Evolutionary conservation across 139 green algal genomes (phyloP).

Genomic region (Nannochloris sp.): DNA sequence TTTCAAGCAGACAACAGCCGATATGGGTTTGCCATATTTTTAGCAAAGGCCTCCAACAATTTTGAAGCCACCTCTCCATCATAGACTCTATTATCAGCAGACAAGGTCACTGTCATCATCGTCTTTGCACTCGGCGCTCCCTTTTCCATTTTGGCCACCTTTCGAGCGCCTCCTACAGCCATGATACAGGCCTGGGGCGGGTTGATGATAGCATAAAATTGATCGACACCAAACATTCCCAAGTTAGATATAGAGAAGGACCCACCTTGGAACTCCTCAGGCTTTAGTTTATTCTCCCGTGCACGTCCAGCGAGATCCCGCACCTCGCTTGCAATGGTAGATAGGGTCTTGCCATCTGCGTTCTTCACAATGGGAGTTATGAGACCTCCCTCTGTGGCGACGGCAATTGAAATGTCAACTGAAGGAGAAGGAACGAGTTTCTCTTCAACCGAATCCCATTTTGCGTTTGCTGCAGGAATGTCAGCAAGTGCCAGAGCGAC

Average conservation of each 20-base stretch:
- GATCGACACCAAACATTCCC: constrained; percentile 85
- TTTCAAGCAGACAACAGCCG: too few species aligned
- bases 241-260: constrained; percentile 87
- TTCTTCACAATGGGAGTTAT: constrained; percentile 84
- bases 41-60: constrained; percentile 74
- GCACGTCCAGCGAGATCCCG: constrained; percentile 69
- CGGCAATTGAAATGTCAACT: constrained; percentile 79
- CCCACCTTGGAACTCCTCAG: constrained; percentile 85
- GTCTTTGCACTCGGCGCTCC: constrained; percentile 10
- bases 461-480: constrained; percentile 66
- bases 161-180: constrained; percentile 50
- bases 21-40: constrained; percentile 66
- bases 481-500: constrained; percentile 69
- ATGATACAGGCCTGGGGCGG: constrained; percentile 69
- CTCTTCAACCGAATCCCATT: constrained; percentile 22
- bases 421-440: constrained; percentile 17
- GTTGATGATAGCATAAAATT: constrained; percentile 95
- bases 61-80: constrained; percentile 66
- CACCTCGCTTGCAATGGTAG: constrained; percentile 39
- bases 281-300: constrained; percentile 79
- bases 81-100: constrained; percentile 77
- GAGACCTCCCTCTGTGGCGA: constrained; percentile 79
- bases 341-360: constrained; percentile 53
- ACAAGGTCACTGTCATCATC: constrained; percentile 81
- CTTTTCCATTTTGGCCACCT: constrained; percentile 9